phyloP scores from a whole-genome alignment of 2,329 filamentous ascomycete species.

The Colletotrichum trifolii region DNA sequence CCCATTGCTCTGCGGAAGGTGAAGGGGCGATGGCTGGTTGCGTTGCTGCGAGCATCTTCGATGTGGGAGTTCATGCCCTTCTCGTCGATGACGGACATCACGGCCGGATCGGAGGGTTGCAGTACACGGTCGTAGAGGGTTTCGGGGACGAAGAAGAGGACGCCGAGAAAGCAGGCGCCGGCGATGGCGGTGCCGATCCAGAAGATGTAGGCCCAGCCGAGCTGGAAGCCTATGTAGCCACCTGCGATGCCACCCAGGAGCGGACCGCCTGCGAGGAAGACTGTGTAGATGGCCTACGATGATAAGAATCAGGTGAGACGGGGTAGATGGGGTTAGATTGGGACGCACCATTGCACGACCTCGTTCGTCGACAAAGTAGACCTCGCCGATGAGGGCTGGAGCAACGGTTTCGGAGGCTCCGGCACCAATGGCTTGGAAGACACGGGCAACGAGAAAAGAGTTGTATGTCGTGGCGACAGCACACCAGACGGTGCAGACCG shows the following conservation, averaged over 20 bases:
- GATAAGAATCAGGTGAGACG: no score
- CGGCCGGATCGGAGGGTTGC: background rate
- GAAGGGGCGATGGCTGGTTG: background rate
- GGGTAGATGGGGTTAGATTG: background rate
- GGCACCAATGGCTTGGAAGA: conserved; percentile 48
- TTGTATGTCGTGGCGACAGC: conserved; percentile 40
- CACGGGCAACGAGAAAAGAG: conserved; percentile 43
- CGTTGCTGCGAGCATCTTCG: conserved; percentile 13
- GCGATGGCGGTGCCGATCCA: conserved; percentile 46
- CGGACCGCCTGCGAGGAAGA: conserved; percentile 46
- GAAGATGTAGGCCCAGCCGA: conserved; percentile 48
- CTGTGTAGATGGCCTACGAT: conserved; percentile 45
- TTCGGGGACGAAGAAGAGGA: conserved; percentile 48
- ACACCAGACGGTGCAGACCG: conserved; percentile 42
- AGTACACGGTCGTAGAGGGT: conserved; percentile 43
- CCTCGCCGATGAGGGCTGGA: conserved; percentile 48
- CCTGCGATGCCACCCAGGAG: conserved; percentile 48
- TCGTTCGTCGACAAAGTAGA: conserved; percentile 50
- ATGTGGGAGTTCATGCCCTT: conserved; percentile 19
- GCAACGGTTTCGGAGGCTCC: conserved; percentile 48
- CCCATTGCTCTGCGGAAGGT: conserved; percentile 35
- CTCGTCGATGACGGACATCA: conserved; percentile 10
- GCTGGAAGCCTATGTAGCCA: conserved; percentile 47
- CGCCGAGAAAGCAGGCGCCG: conserved; percentile 40
- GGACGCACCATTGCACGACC: conserved; percentile 46